Evolutionary conservation across 2,329 filamentous ascomycete species (phyloP), one percentile per base, ranked within the genome.

Genomic region (Canariomyces notabilis): DNA sequence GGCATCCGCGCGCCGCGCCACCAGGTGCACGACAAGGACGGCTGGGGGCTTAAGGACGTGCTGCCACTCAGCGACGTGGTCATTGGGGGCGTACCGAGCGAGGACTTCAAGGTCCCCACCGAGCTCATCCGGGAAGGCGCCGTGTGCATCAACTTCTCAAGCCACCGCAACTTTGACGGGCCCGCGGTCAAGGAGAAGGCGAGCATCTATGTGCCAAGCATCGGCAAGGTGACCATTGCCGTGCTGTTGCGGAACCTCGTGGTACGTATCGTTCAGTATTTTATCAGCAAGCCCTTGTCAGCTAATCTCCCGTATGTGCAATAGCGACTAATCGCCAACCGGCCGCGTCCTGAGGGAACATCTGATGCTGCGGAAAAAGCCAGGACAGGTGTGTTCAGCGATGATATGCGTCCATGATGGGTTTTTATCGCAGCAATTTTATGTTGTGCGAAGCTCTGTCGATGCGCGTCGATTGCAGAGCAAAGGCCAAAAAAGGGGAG

Each of bases 71-170:
- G 89, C 62, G 93, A 98, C 65, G 91, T 97, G 15, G 85, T 98
- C 51, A 94, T 98, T 59, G 87, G 87, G 44, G 93, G 93, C 55
- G 93, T 98, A 2, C 93, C 93, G 0, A 80, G 82, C 19, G 86
- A 95, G 53, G 79, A 76, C 50, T 98, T 85, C 77, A 96, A 97
- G 73, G 86, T 98, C 20, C 87, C 90, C 5, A 85, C 84, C 3
- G 79, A 87, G 42, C 72, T 93, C 52, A 75, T 98, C 59, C 80
- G 89, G 37, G 87, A 95, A 46, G 93, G 93, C 38, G 90, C 88
- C 22, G 88, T 95, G n/a, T 98, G 93, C 75, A 90, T 98, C 72
- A 98, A 98, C 70, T 97, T 98, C 66, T 94, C 89, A 6, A 95
- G 88, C 42, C 89, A 87, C 67, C 88, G 90, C 73, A 97, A 98